phyloP scores from a whole-genome alignment of 2,329 filamentous ascomycete species.

The Parasarocladium wereldwijsianum region DNA sequence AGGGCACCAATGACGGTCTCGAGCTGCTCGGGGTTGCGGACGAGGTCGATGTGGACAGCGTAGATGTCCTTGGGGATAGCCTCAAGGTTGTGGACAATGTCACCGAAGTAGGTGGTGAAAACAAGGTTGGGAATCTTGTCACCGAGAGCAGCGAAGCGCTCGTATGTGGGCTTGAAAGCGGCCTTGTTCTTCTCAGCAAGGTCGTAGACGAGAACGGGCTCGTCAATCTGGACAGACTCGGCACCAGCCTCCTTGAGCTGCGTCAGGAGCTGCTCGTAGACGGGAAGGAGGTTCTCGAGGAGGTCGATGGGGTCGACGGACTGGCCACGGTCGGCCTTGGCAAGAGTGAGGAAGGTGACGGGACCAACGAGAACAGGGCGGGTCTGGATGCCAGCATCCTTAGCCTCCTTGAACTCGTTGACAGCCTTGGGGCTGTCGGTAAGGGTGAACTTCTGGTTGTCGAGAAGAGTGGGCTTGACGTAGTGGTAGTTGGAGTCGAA shows the following conservation, averaged over 20 bases:
- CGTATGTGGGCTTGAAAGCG: slow-evolving; percentile 95
- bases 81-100: slow-evolving; percentile 98
- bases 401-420: slow-evolving; percentile 87
- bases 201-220: slow-evolving; percentile 93
- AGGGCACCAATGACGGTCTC: slow-evolving; percentile 70
- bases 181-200: slow-evolving; percentile 80
- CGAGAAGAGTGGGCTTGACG: slow-evolving; percentile 95
- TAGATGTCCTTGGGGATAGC: slow-evolving; percentile 66
- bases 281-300: slow-evolving; percentile 80
- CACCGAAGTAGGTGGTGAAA: slow-evolving; percentile 96
- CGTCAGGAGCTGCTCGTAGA: slow-evolving; percentile 85
- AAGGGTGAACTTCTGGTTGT: slow-evolving; percentile 94
- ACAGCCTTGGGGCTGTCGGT: slow-evolving; percentile 82
- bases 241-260: slow-evolving; percentile 94
- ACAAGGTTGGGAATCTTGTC: slow-evolving; percentile 74
- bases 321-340: slow-evolving; percentile 95
- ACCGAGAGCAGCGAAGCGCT: slow-evolving; percentile 67
- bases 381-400: slow-evolving; percentile 87
- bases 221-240: slow-evolving; percentile 94
- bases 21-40: slow-evolving; percentile 97
- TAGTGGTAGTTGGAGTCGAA: slow-evolving; percentile 99
- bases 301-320: slow-evolving; percentile 86
- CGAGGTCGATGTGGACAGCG: slow-evolving; percentile 86
- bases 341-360: slow-evolving; percentile 93
- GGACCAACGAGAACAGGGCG: slow-evolving; percentile 91